Evolutionary conservation across 495 filamentous ascomycete genomes (phyloP).

Genomic region (Aspergillus kassunensis): DNA sequence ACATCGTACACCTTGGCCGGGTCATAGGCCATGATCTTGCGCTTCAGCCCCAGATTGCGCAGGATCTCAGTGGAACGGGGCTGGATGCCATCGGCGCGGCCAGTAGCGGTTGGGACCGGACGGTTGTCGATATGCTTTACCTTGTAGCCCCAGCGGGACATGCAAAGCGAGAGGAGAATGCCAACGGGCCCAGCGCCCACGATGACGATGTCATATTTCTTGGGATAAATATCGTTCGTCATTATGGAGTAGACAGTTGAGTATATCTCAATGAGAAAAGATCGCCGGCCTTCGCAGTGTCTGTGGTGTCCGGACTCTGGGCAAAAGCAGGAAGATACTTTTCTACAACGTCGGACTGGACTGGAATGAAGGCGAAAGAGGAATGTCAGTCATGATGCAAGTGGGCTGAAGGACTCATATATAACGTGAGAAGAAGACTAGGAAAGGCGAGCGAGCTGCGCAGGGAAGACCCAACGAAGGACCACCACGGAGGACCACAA

Average conservation of each 20-base stretch:
- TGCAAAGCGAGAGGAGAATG: slow-evolving; percentile 78
- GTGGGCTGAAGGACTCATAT: slow-evolving; percentile 23
- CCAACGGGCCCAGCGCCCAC: slow-evolving; percentile 88
- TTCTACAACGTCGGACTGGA: not conserved
- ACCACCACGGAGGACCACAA: slow-evolving; percentile 36
- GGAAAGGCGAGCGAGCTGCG: slow-evolving; percentile 16
- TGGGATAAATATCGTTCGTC: slow-evolving; percentile 29
- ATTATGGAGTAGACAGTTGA: slow-evolving; percentile 25
- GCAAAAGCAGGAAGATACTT: slow-evolving; percentile 1
- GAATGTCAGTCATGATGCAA: slow-evolving; percentile 10
- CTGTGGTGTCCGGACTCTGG: too few species aligned
- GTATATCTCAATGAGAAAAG: not conserved
- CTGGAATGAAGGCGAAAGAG: not conserved
- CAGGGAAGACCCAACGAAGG: slow-evolving; percentile 23
- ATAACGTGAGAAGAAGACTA: slow-evolving; percentile 29
- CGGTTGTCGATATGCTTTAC: slow-evolving; percentile 67
- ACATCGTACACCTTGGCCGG: slow-evolving; percentile 66
- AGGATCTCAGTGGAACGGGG: slow-evolving; percentile 65
- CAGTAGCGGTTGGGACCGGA: slow-evolving; percentile 57
- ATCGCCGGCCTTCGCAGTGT: slow-evolving; percentile 1
- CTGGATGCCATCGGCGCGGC: slow-evolving; percentile 74
- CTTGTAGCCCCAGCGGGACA: slow-evolving; percentile 64
- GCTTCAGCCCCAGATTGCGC: slow-evolving; percentile 63
- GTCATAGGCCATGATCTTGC: slow-evolving; percentile 58
- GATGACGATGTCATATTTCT: slow-evolving; percentile 72